Conservation (phyloP, 116 monocot species). For the Trichopus zeylanicus region DNA sequence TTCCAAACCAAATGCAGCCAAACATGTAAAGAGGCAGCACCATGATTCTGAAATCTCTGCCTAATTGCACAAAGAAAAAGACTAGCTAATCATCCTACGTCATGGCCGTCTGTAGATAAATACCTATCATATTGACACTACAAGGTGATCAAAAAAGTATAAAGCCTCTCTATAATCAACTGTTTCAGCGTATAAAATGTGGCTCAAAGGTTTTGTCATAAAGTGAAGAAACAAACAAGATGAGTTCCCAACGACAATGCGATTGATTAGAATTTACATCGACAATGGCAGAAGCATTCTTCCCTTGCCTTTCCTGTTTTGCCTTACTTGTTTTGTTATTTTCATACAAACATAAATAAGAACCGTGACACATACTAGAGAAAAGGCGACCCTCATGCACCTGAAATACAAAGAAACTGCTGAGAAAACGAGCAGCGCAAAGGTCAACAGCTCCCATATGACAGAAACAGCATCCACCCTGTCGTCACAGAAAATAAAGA, state of each 20-base stretch:
- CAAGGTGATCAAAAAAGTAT: too few species aligned
- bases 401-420: constrained; percentile 44
- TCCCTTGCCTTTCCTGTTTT: constrained; percentile 37
- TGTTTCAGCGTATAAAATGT: not conserved
- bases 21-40: too few species aligned
- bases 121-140: too few species aligned
- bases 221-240: not conserved
- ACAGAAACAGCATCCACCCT: constrained; percentile 5
- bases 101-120: not conserved
- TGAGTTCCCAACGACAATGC: not conserved
- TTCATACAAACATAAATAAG: constrained; percentile 32
- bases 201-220: not conserved
- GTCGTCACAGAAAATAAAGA: not conserved
- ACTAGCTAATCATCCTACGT: too few species aligned
- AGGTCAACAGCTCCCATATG: constrained; percentile 4
- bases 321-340: constrained; percentile 33
- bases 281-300: constrained; percentile 56
- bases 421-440: constrained; percentile 29
- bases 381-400: constrained; percentile 43
- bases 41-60: too few species aligned
- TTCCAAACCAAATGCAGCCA: too few species aligned
- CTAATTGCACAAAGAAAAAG: too few species aligned
- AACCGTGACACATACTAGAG: constrained; percentile 21
- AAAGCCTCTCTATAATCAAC: not conserved
- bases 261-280: constrained; percentile 20